phyloP scores from a whole-genome alignment of 257 asterid genomes.

The Lavandula angustifolia region DNA sequence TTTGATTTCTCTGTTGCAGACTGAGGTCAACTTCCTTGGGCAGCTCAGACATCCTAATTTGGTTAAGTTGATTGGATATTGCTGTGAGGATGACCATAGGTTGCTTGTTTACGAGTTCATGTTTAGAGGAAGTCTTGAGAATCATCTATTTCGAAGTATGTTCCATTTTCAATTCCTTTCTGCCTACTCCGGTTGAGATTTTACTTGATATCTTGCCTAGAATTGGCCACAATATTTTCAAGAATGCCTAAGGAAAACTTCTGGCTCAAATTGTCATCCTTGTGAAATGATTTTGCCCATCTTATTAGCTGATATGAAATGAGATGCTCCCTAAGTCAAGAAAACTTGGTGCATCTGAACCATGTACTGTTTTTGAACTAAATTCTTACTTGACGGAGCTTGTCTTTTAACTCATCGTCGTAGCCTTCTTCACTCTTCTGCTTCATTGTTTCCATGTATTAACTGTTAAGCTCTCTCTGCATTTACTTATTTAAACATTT shows the following conservation, averaged over 20 bases:
- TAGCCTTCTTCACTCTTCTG: conserved; percentile 12
- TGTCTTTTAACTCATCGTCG: conserved; percentile 11
- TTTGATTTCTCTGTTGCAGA: conserved; percentile 44
- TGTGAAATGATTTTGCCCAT: neutral
- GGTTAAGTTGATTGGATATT: conserved; percentile 94
- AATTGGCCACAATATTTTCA: neutral
- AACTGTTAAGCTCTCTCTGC: neutral
- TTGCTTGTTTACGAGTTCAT: conserved; percentile 94
- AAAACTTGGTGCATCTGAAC: conserved; percentile 3
- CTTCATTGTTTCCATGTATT: neutral
- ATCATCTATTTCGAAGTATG: conserved; percentile 97
- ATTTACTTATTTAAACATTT: conserved; percentile 25
- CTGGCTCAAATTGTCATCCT: conserved; percentile 11
- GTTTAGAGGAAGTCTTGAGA: conserved; percentile 98
- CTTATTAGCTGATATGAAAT: conserved; percentile 9
- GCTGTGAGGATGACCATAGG: conserved; percentile 99
- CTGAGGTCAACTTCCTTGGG: conserved; percentile 96
- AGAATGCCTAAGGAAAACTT: neutral
- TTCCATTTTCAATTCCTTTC: conserved; percentile 43
- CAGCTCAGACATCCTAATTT: conserved; percentile 97
- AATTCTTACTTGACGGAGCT: conserved; percentile 13
- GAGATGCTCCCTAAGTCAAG: conserved; percentile 18
- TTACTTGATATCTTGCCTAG: conserved; percentile 14
- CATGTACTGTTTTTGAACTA: conserved; percentile 24
- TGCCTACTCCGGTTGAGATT: neutral